Evolutionary conservation across 1,284 basidiomycete species (phyloP).

Genomic region (Ustilago sp.): DNA sequence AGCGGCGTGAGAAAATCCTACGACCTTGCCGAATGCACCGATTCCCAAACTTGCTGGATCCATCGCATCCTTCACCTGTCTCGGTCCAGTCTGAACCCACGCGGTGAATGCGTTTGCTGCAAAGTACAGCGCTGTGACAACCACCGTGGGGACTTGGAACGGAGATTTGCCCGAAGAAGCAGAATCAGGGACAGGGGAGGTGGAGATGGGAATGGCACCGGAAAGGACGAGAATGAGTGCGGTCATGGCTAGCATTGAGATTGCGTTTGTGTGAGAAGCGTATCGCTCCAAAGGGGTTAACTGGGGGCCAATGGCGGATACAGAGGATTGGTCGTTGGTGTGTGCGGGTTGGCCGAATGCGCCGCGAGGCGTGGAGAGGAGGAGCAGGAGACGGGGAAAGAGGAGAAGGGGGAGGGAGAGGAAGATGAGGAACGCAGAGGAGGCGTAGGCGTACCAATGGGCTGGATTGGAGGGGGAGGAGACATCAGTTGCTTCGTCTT

Average conservation of each 20-base stretch:
- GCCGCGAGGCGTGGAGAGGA: slow-evolving; percentile 48
- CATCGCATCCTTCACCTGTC: background rate
- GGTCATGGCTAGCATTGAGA: slow-evolving; percentile 42
- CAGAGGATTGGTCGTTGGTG: slow-evolving; percentile 12
- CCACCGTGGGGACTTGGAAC: slow-evolving; percentile 43
- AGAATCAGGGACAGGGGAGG: slow-evolving; percentile 41
- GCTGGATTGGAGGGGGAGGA: slow-evolving; percentile 50
- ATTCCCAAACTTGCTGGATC: slow-evolving; percentile 40
- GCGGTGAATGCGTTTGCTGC: slow-evolving; percentile 38
- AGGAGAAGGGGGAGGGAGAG: slow-evolving; percentile 46
- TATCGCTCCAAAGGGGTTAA: slow-evolving; percentile 50
- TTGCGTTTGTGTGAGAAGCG: slow-evolving; percentile 39
- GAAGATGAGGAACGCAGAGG: slow-evolving; percentile 35
- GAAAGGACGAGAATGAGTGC: slow-evolving; percentile 40
- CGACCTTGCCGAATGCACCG: slow-evolving; percentile 41
- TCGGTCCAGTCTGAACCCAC: slow-evolving; percentile 28
- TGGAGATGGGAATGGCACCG: slow-evolving; percentile 47
- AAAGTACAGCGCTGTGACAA: slow-evolving; percentile 46
- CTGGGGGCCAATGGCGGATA: slow-evolving; percentile 45
- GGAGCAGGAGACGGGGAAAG: slow-evolving; percentile 45
- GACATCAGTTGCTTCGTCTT: slow-evolving; percentile 27
- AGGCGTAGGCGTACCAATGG: slow-evolving; percentile 53
- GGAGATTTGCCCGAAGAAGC: slow-evolving; percentile 34
- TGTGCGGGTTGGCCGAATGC: slow-evolving; percentile 37
- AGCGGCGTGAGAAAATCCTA: slow-evolving; percentile 25